phyloP scores from a whole-genome alignment of 257 asterid species.

The Cruciata laevipes region DNA sequence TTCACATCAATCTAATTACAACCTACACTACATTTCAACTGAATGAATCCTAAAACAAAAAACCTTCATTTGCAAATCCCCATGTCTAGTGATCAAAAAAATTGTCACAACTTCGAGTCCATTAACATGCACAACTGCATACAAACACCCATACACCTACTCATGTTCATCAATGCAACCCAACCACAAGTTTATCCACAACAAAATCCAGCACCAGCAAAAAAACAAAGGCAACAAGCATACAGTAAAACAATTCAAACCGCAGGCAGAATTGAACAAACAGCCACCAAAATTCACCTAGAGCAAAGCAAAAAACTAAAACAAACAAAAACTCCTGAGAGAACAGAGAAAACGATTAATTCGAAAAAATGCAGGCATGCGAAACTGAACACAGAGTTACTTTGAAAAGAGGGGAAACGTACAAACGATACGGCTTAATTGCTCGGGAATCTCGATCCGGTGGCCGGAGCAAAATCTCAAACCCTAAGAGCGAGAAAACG shows the following conservation, averaged over 20 bases:
- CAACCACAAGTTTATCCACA: background rate
- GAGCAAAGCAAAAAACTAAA: conserved; percentile 1
- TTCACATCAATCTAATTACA: background rate
- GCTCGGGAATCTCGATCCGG: conserved; percentile 45
- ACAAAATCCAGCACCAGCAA: background rate
- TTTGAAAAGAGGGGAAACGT: conserved; percentile 8
- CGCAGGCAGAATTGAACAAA: background rate
- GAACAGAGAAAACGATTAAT: background rate
- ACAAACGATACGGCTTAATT: conserved; percentile 21
- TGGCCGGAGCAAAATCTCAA: conserved; percentile 18
- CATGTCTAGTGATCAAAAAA: background rate
- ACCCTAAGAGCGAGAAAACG: conserved; percentile 30
- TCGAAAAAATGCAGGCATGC: background rate
- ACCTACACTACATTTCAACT: background rate
- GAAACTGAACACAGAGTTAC: conserved; percentile 5
- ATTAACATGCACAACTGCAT: background rate
- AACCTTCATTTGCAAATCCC: background rate
- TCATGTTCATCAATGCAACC: background rate
- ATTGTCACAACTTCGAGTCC: background rate
- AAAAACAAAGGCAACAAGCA: background rate
- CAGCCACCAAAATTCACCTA: background rate
- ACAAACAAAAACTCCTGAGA: background rate
- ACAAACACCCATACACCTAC: background rate
- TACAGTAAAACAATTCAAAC: conserved; percentile 2
- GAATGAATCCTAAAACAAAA: background rate